phyloP scores from a whole-genome alignment of 2,329 filamentous ascomycete genomes.

The Scedosporium minutisporum region DNA sequence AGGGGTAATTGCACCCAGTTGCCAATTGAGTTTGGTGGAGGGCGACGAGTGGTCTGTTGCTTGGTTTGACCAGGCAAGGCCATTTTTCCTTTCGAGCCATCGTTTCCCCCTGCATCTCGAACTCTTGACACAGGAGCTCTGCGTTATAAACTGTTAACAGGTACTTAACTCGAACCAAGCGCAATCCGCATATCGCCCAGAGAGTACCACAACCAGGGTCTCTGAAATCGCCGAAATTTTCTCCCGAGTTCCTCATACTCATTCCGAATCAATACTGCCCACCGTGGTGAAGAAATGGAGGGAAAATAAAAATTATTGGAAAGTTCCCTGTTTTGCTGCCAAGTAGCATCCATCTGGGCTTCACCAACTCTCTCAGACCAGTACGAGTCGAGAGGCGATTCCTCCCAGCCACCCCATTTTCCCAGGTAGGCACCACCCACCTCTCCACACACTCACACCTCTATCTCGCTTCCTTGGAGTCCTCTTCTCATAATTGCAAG shows the following conservation, averaged over 20 bases:
- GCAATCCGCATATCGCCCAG: not conserved
- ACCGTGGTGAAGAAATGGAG: not conserved
- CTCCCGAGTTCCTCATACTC: not conserved
- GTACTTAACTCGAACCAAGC: not conserved
- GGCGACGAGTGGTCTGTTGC: not conserved
- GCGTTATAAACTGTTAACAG: not conserved
- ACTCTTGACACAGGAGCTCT: not conserved
- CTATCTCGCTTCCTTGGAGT: not conserved
- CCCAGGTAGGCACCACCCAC: not conserved
- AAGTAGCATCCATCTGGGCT: not conserved
- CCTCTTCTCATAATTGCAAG: not conserved
- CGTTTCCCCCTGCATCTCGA: not conserved
- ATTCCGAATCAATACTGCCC: not conserved
- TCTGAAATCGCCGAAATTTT: not conserved
- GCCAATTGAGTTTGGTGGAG: not conserved
- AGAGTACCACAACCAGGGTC: not conserved
- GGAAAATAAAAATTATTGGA: not conserved
- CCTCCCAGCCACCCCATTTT: conserved; percentile 1
- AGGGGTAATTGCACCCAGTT: not conserved
- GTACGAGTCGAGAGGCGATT: not conserved
- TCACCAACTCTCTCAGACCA: not conserved
- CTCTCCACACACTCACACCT: not conserved
- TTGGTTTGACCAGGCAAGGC: not conserved
- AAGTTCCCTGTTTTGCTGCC: not conserved
- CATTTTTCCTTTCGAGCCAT: not conserved